Base-by-base conservation (phyloP, 176 grass and related monocot species). In the Lolium perenne region DNA sequence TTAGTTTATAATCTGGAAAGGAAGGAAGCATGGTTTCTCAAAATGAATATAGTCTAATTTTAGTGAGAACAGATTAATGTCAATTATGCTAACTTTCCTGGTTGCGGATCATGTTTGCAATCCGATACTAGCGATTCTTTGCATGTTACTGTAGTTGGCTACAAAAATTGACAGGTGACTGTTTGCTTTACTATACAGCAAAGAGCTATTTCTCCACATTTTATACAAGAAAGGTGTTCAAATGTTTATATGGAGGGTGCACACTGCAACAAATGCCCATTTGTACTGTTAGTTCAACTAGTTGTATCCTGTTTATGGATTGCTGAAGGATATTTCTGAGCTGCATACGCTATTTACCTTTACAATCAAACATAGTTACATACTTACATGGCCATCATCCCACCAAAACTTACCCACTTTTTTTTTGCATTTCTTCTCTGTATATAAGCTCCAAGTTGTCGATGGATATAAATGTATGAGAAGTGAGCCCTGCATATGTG, bases 1-100 rank as follows among this genome's bases (percentile, higher is more conserved):
- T 83, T 59, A 68, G 5, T 35, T 71, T 22, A 79, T 47, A n/a
- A 22, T 18, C 56, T 80, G 48, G 79, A 86, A n/a, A n/a, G n/a
- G n/a, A 76, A 78, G 45, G 74, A 82, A 54, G 22, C 45, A 61
- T 46, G 71, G 7, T 17, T 11, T 76, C 45, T 76, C 7, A 17
- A 75, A 6, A 43, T 64, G 71, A 76, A 64, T 69, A 41, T 76
- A 35, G 57, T 76, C 20, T 29, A 38, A 35, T 76, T 62, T 51
- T 65, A 53, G 4, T n/a, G 22, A 76, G 20, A 48, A 41, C 17
- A 81, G 25, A 77, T 43, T 54, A 77, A 58, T 79, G 53, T 51
- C 51, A 47, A 8, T 70, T 38, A 77, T 71, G 77, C 46, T 81
- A 11, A 74, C 23, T 67, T 74, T 74, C 48, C 59, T 50, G 38